These are phyloP conservation scores for Penicillium canescens DNA, from an alignment of 495 filamentous ascomycete species.

Conservation along the genomic window DNA sequence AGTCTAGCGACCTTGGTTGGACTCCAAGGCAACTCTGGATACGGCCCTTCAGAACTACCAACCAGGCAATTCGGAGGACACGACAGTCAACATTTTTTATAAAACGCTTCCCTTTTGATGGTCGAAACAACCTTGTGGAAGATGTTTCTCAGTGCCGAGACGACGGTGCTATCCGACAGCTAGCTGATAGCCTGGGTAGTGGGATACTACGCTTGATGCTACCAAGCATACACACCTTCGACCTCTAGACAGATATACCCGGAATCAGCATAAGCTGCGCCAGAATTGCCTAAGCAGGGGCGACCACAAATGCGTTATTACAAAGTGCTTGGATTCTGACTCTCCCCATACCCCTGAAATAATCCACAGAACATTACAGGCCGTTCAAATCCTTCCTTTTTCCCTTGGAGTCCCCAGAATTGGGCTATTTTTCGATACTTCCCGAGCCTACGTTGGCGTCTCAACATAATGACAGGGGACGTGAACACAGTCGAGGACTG, in stretches of 20 bases:
- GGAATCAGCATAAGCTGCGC: slow-evolving; percentile 1
- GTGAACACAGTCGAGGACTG: background rate
- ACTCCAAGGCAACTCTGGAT: background rate
- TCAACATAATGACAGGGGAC: background rate
- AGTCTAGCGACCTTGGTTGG: background rate
- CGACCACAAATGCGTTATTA: slow-evolving; percentile 4
- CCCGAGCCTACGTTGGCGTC: background rate
- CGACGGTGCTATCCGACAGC: slow-evolving; percentile 14
- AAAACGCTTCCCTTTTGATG: slow-evolving; percentile 5
- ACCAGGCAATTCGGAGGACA: slow-evolving; percentile 3
- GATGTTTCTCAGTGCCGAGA: slow-evolving; percentile 7
- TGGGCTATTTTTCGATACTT: slow-evolving; percentile 1
- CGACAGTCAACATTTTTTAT: no score
- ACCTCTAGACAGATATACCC: background rate
- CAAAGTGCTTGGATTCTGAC: background rate
- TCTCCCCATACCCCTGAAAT: background rate
- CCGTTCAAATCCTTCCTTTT: slow-evolving; percentile 16
- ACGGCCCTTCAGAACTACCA: background rate
- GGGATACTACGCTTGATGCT: slow-evolving; percentile 6
- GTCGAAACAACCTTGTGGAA: slow-evolving; percentile 10
- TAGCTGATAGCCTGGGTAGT: slow-evolving; percentile 7
- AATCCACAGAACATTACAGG: background rate
- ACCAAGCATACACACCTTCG: slow-evolving; percentile 1
- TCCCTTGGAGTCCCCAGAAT: slow-evolving; percentile 4
- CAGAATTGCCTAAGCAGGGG: slow-evolving; percentile 7